These are phyloP conservation scores for Phycomyces nitens DNA, from an alignment of 192 early-diverging fungal species.

Conservation along the genomic window DNA sequence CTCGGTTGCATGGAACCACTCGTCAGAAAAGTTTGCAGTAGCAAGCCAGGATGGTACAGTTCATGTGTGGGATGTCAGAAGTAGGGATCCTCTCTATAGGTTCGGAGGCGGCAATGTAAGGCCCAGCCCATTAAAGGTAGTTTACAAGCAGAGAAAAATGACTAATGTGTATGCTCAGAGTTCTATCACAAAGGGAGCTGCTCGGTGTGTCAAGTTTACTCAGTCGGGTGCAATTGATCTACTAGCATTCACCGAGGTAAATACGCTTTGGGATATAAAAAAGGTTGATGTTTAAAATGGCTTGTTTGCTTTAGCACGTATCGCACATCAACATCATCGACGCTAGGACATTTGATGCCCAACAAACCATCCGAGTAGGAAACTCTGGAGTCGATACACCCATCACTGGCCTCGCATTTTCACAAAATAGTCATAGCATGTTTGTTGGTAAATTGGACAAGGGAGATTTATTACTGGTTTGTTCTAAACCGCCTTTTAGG, in stretches of 20 bases:
- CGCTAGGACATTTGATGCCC: constrained; percentile 79
- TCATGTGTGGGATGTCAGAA: constrained; percentile 88
- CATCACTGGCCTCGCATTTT: constrained; percentile 82
- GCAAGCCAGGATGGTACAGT: constrained; percentile 93
- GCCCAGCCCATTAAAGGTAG: not conserved
- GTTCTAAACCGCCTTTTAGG: constrained; percentile 39
- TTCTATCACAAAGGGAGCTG: constrained; percentile 65
- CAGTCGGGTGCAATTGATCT: constrained; percentile 87
- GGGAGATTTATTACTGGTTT: not conserved
- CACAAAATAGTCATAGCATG: constrained; percentile 75
- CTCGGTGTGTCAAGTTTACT: constrained; percentile 90
- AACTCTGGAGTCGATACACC: constrained; percentile 65
- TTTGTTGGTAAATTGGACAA: constrained; percentile 72
- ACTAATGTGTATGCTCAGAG: constrained; percentile 28
- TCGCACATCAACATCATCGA: constrained; percentile 90
- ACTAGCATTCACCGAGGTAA: constrained; percentile 67
- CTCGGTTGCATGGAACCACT: constrained; percentile 93
- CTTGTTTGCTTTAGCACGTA: constrained; percentile 47
- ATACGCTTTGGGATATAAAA: constrained; percentile 4
- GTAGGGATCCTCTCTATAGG: constrained; percentile 72
- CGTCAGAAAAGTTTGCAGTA: constrained; percentile 91
- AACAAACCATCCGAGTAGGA: constrained; percentile 78
- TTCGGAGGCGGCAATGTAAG: constrained; percentile 66
- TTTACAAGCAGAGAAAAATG: not conserved
- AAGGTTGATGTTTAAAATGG: not conserved